phyloP scores from a whole-genome alignment of 2,329 filamentous ascomycete species.

The Talaromyces rugulosus region DNA sequence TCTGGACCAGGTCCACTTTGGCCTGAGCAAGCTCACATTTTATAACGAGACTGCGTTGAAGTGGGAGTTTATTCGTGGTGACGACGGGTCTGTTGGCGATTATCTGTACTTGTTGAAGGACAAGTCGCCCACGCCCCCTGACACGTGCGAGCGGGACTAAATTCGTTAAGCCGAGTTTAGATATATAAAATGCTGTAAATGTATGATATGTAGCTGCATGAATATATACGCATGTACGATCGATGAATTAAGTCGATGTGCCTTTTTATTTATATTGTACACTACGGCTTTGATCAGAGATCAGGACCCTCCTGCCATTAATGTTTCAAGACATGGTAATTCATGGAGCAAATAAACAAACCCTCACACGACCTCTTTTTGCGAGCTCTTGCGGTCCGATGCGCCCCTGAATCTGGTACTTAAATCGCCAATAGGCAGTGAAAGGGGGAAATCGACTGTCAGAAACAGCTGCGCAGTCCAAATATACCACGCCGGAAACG shows the following conservation, averaged over 20 bases:
- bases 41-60: slow-evolving; percentile 37
- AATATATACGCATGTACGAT: background rate
- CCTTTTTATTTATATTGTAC: no score
- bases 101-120: slow-evolving; percentile 33
- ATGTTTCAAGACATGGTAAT: no score
- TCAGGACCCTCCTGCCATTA: no score
- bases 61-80: slow-evolving; percentile 47
- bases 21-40: slow-evolving; percentile 47
- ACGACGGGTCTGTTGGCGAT: slow-evolving; percentile 34
- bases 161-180: background rate
- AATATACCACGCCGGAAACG: background rate
- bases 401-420: background rate
- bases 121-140: slow-evolving; percentile 2
- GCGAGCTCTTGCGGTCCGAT: background rate
- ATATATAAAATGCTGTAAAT: background rate
- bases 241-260: background rate
- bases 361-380: background rate
- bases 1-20: slow-evolving; percentile 45
- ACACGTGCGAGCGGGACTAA: slow-evolving; percentile 2
- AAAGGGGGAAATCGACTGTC: background rate
- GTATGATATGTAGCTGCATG: background rate
- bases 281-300: no score
- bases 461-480: background rate
- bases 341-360: background rate
- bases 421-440: background rate